Evolutionary conservation across 352 stramenopile species (phyloP), one percentile per base, ranked within the genome.

Genomic region (Hyaloperonospora brassicae): DNA sequence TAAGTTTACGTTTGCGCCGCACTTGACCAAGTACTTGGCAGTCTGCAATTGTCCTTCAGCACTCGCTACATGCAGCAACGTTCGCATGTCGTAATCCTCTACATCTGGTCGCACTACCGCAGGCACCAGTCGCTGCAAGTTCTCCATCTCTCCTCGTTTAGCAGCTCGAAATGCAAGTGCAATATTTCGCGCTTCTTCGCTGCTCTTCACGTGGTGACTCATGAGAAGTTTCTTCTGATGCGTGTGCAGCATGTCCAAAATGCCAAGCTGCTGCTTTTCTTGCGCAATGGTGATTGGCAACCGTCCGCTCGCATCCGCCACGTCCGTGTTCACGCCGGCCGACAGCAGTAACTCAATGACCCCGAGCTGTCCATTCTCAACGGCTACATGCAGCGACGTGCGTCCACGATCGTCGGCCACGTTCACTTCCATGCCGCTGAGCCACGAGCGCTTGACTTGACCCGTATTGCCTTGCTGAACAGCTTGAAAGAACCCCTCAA

Each of bases 331-430:
- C 2, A 86, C 79, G n/a, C 78, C 77, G 1, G 82, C 79, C 7
- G 79, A 90, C 9, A 92, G 51, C 47, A 92, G 44, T 24, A 92
- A 50, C 60, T 92, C 82, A 48, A 92, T 84, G 38, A 88, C 74
- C 6, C 70, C 72, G 6, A 92, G 30, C 50, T 89, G 78, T 5
- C 61, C 68, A 23, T 78, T 84, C 47, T 90, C 82, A 9, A 89
- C 79, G 0, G 82, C 82, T 8, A 89, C 68, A 50, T 92, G 82
- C n/a, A 92, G 67, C 47, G 82, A 81, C 8, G 82, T 87, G 5
- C 77, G 69, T 22, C 81, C 78, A 0, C 50, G 22, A 0, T 62
- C 58, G 60, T 92, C 79, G 4, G 67, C 64, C 12, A 73, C 62
- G 55, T 92, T 71, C n/a, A 92, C 69, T 41, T 69, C 65, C 25